These are phyloP conservation scores for Paecilomyces sp. DNA, from an alignment of 2,329 filamentous ascomycete genomes.

Conservation along the genomic window DNA sequence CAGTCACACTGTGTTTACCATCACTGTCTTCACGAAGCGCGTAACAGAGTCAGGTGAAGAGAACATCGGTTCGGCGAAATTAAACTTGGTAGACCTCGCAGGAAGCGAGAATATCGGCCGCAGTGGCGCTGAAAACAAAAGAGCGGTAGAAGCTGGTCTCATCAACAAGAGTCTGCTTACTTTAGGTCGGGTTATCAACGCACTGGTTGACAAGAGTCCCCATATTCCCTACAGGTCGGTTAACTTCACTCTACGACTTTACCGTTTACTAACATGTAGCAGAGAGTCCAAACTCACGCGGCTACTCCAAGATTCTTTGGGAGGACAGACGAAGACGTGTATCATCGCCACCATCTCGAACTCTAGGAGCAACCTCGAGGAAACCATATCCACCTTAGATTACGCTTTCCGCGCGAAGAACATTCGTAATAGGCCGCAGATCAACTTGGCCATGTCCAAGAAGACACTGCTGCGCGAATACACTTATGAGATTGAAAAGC, in stretches of 20 bases:
- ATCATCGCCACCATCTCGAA: slow-evolving; percentile 97
- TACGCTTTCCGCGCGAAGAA: slow-evolving; percentile 98
- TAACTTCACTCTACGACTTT: background rate
- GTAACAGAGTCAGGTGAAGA: slow-evolving; percentile 79
- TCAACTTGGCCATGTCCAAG: slow-evolving; percentile 88
- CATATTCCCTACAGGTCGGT: slow-evolving; percentile 71
- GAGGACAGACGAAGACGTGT: slow-evolving; percentile 93
- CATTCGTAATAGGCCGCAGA: slow-evolving; percentile 93
- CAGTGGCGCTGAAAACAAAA: slow-evolving; percentile 95
- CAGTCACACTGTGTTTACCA: slow-evolving; percentile 95
- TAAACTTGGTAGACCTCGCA: slow-evolving; percentile 93
- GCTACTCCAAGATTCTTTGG: slow-evolving; percentile 90
- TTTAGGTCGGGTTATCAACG: slow-evolving; percentile 93
- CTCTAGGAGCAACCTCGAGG: slow-evolving; percentile 89
- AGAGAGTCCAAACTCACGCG: slow-evolving; percentile 94
- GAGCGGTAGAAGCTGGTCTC: slow-evolving; percentile 86
- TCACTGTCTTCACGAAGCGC: slow-evolving; percentile 84
- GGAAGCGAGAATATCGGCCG: slow-evolving; percentile 97
- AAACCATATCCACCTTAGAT: slow-evolving; percentile 95
- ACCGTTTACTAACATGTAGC: slow-evolving; percentile 28
- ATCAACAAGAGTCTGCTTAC: slow-evolving; percentile 98
- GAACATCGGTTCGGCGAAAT: slow-evolving; percentile 81
- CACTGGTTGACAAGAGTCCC: slow-evolving; percentile 77
- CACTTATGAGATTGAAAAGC: slow-evolving; percentile 83
- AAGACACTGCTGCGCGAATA: slow-evolving; percentile 88